phyloP scores from a whole-genome alignment of 1,139 yeast species.

The Meyerozyma athensensis region DNA sequence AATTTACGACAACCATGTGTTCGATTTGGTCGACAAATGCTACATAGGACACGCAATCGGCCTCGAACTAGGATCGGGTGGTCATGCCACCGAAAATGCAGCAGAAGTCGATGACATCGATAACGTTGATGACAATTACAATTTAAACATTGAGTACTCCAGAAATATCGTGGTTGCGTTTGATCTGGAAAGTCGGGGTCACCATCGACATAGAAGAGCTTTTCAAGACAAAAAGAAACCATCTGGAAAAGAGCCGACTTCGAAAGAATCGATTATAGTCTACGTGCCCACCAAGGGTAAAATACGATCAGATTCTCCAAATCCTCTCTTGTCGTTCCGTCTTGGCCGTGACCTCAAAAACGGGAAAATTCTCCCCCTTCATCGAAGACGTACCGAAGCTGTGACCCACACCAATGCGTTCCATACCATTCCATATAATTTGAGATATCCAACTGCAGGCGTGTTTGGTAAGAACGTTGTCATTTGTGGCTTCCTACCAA shows the following conservation, averaged over 20 bases:
- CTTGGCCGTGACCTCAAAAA: constrained; percentile 30
- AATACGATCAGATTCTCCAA: constrained; percentile 14
- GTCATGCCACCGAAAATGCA: constrained; percentile 6
- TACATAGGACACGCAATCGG: constrained; percentile 34
- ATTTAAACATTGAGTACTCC: constrained; percentile 27
- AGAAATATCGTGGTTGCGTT: constrained; percentile 32
- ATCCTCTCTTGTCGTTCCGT: constrained; percentile 35
- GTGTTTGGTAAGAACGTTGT: constrained; percentile 61
- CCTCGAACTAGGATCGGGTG: constrained; percentile 19
- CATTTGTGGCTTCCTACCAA: constrained; percentile 52
- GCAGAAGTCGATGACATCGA: constrained; percentile 15
- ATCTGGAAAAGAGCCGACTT: neutral
- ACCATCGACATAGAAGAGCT: constrained; percentile 7
- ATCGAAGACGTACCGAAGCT: constrained; percentile 12
- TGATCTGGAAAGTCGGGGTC: constrained; percentile 25
- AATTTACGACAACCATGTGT: constrained; percentile 43
- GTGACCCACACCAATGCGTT: constrained; percentile 5
- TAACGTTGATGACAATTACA: constrained; percentile 17
- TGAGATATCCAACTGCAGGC: constrained; percentile 56
- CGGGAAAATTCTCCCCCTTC: constrained; percentile 29
- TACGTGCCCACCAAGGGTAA: constrained; percentile 27
- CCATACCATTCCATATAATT: constrained; percentile 32
- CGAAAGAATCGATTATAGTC: constrained; percentile 30
- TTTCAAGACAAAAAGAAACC: constrained; percentile 9
- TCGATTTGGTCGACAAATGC: constrained; percentile 44